Evolutionary conservation across 768 basidiomycete species (phyloP).

Genomic region (Lactarius pseudohatsudake): DNA sequence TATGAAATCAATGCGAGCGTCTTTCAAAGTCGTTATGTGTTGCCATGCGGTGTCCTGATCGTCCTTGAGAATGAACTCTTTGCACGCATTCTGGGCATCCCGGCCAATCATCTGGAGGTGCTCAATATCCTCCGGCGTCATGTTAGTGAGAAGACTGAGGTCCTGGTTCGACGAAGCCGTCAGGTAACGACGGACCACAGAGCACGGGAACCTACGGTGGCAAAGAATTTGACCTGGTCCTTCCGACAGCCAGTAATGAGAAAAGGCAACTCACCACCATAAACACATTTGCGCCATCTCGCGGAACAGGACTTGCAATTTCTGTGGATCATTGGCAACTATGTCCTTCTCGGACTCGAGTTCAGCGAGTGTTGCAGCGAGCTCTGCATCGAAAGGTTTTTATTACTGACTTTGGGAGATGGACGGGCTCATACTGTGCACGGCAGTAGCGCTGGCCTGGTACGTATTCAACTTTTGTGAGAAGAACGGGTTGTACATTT

Average conservation of each 20-base stretch:
- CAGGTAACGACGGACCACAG: neutral
- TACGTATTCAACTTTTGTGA: slow-evolving; percentile 80
- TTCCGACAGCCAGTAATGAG: neutral
- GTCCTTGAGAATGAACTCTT: slow-evolving; percentile 78
- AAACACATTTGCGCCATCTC: slow-evolving; percentile 92
- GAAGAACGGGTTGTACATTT: slow-evolving; percentile 78
- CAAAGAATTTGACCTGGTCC: slow-evolving; percentile 32
- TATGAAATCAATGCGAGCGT: slow-evolving; percentile 74
- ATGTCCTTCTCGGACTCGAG: slow-evolving; percentile 51
- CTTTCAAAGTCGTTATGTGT: slow-evolving; percentile 54
- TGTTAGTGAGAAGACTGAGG: slow-evolving; percentile 83
- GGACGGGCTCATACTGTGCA: slow-evolving; percentile 58
- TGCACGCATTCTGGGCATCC: slow-evolving; percentile 75
- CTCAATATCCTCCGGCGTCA: slow-evolving; percentile 80
- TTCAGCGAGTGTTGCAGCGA: slow-evolving; percentile 71
- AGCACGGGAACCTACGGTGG: slow-evolving; percentile 58
- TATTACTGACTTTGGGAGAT: neutral
- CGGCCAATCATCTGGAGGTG: slow-evolving; percentile 79
- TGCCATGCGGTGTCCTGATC: slow-evolving; percentile 78
- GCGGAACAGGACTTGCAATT: slow-evolving; percentile 64
- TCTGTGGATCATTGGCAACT: slow-evolving; percentile 48
- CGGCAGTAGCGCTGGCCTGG: slow-evolving; percentile 70
- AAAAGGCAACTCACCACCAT: slow-evolving; percentile 49
- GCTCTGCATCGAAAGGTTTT: slow-evolving; percentile 45
- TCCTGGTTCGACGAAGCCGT: slow-evolving; percentile 51